Conservation (phyloP, 306 rosid genomes). For the Rosa lucieae region DNA sequence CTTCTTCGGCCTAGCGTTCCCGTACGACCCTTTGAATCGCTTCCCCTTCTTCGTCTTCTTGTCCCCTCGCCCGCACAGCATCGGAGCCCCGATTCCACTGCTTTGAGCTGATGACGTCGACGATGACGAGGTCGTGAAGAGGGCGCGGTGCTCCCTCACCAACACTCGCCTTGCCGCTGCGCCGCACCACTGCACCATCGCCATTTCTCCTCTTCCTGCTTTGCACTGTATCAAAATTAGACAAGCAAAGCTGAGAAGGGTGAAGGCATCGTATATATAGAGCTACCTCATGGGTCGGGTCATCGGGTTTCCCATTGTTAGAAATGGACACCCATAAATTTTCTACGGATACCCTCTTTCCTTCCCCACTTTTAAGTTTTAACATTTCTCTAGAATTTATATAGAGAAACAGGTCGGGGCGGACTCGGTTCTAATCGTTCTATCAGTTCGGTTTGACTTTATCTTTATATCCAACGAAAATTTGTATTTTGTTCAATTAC, state of each 20-base stretch:
- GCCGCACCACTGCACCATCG: constrained; percentile 61
- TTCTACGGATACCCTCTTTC: too few species aligned
- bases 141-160: constrained; percentile 35
- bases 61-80: constrained; percentile 88
- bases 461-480: too few species aligned
- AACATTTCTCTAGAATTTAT: too few species aligned
- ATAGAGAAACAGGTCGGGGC: too few species aligned
- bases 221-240: not conserved
- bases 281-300: not conserved
- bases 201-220: constrained; percentile 28
- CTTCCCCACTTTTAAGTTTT: too few species aligned
- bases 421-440: too few species aligned
- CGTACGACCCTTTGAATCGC: constrained; percentile 87
- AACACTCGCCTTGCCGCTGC: constrained; percentile 49
- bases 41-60: constrained; percentile 92
- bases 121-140: not conserved
- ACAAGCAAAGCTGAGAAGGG: too few species aligned
- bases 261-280: too few species aligned
- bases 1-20: constrained; percentile 75
- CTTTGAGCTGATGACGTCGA: not conserved
- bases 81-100: constrained; percentile 30
- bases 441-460: too few species aligned
- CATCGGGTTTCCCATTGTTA: not conserved
- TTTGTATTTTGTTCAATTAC: too few species aligned
- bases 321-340: too few species aligned